Percentiles rank a stretch among this genome's conserved stretches.
Conservation (phyloP, 768 basidiomycete genomes). For the Solioccasus polychromus region DNA sequence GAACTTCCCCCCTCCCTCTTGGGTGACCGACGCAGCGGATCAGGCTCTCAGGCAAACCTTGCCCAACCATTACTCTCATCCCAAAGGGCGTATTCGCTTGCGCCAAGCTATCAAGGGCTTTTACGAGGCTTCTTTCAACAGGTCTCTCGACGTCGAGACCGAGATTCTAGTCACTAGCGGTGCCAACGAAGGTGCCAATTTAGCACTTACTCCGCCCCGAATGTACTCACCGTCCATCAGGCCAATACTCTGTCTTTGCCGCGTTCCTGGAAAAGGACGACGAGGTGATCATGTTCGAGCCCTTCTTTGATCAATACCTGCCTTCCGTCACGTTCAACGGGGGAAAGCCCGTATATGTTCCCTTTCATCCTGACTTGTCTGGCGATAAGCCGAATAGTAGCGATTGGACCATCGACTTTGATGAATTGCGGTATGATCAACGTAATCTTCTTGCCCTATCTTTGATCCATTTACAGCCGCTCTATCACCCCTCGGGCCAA, state of each 20-base stretch:
- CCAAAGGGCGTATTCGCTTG: slow-evolving; percentile 83
- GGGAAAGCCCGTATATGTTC: slow-evolving; percentile 90
- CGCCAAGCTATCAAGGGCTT: slow-evolving; percentile 82
- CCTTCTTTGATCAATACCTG: slow-evolving; percentile 95
- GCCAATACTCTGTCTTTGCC: slow-evolving; percentile 89
- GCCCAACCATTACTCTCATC: slow-evolving; percentile 88
- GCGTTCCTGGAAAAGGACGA: slow-evolving; percentile 92
- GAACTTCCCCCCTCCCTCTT: slow-evolving; percentile 85
- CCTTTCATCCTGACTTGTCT: slow-evolving; percentile 80
- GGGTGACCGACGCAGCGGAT: slow-evolving; percentile 73
- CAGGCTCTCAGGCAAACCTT: slow-evolving; percentile 60
- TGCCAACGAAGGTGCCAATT: slow-evolving; percentile 82
- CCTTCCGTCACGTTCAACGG: slow-evolving; percentile 93
- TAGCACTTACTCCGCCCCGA: background rate
- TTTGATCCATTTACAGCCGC: slow-evolving; percentile 41
- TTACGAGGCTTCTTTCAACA: slow-evolving; percentile 65
- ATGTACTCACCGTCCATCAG: slow-evolving; percentile 29
- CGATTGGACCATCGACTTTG: slow-evolving; percentile 90
- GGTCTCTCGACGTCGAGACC: slow-evolving; percentile 75
- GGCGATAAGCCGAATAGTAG: slow-evolving; percentile 50
- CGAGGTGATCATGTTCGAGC: slow-evolving; percentile 98
- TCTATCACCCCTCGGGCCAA: slow-evolving; percentile 89
- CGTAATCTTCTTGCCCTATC: background rate
- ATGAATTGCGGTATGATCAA: slow-evolving; percentile 69
- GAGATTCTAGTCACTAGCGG: slow-evolving; percentile 96